Base-by-base conservation (phyloP, 2,329 filamentous ascomycete species). In the Arthrinium puccinioides region DNA sequence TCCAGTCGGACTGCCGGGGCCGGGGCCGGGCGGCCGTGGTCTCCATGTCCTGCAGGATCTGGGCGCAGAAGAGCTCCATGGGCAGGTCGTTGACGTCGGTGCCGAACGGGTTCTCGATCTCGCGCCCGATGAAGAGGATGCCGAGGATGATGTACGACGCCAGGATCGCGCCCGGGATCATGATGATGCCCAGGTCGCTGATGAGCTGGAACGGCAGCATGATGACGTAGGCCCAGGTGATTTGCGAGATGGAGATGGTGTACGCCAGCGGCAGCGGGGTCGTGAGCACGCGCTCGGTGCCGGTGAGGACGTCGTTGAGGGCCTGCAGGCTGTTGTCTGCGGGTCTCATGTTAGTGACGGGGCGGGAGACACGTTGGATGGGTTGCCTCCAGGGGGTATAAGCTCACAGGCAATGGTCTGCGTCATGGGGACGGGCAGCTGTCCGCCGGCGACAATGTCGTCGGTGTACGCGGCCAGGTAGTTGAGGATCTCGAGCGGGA, bases 51-150 rank as follows among this genome's bases (percentile, higher is more conserved):
- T 72, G 60, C 16, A 82, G 76, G 28, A 92, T 70, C 52, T 88
- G 82, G 25, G 80, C 72, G 62, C 86, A 92, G 67, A 80, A 94
- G 11, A 70, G 64, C 53, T 90, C 86, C 3, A 89, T 69, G 0
- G 83, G 82, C 28, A 89, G 63, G 59, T 92, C 86, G 54, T 92
- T 92, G 48, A 89, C 85, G 45, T 92, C 86, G 45, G 79, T 70
- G 40, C 86, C 86, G 57, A 92, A 92, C 6, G 86, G 86, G 52
- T 92, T 87, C 59, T 92, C 86, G 45, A 92, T 84, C 60, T 92
- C 85, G 44, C 78, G 77, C 26, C 86, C 86, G 50, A 90, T 90
- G 44, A 73, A 65, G 21, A 72, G 64, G 31, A 92, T 76, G 18
- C 84, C 84, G 42, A 92, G 75, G 55, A 92, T 90, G 48, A 92